phyloP scores from a whole-genome alignment of 805 yeast genomes.

The Suhomyces tanzawaensis region DNA sequence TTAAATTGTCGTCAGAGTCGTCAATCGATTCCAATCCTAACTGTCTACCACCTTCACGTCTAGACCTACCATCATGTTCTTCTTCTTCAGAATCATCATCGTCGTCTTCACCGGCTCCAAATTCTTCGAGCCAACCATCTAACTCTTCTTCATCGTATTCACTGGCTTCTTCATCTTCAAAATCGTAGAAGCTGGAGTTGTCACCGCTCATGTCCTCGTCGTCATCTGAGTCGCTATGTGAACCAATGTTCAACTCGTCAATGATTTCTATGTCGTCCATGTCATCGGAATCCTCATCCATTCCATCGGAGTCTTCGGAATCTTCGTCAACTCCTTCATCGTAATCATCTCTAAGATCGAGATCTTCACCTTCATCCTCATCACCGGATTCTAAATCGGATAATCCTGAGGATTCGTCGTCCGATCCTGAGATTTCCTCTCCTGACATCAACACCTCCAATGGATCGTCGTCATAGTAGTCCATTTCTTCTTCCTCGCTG shows the following conservation, averaged over 20 bases:
- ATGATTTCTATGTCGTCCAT: slow-evolving; percentile 33
- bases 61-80: slow-evolving; percentile 1
- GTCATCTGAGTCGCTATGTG: slow-evolving; percentile 30
- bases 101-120: slow-evolving; percentile 26
- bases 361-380: slow-evolving; percentile 17
- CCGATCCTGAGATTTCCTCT: slow-evolving; percentile 27
- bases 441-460: slow-evolving; percentile 41
- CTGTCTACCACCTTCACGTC: slow-evolving; percentile 3
- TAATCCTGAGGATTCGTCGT: slow-evolving; percentile 21
- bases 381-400: slow-evolving; percentile 26
- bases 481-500: slow-evolving; percentile 55
- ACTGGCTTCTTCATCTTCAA: slow-evolving; percentile 22
- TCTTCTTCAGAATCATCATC: slow-evolving; percentile 20
- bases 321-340: slow-evolving; percentile 32
- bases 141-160: slow-evolving; percentile 37
- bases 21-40: not conserved
- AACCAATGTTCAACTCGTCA: slow-evolving; percentile 30
- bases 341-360: slow-evolving; percentile 10
- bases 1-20: slow-evolving; percentile 3
- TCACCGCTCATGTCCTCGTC: slow-evolving; percentile 16
- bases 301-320: slow-evolving; percentile 34
- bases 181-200: slow-evolving; percentile 11
- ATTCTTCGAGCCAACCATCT: slow-evolving; percentile 41
- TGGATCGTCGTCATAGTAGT: slow-evolving; percentile 32
- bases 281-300: slow-evolving; percentile 12